Conservation (phyloP, 345 rosid species). For the Pelargonium nanum region DNA sequence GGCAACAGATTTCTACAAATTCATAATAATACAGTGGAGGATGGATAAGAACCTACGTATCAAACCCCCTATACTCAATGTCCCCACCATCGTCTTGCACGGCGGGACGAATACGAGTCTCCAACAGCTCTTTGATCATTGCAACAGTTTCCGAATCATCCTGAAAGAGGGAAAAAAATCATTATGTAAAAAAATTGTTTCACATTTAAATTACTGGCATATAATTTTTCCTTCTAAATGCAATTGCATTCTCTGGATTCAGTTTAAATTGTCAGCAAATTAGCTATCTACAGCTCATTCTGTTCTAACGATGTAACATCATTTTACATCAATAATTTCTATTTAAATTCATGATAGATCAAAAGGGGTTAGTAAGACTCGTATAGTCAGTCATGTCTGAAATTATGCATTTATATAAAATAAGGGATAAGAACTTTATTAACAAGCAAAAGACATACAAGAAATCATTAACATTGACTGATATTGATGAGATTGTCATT, state of each 20-base stretch:
- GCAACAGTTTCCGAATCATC: conserved; percentile 97
- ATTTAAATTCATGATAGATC: background rate
- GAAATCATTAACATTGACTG: too few species aligned
- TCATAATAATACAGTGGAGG: background rate
- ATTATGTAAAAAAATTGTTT: background rate
- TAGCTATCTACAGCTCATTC: too few species aligned
- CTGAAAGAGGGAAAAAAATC: conserved; percentile 25
- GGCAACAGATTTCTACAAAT: background rate
- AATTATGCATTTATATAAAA: too few species aligned
- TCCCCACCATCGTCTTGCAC: conserved; percentile 99
- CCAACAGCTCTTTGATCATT: conserved; percentile 93
- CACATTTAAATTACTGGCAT: background rate
- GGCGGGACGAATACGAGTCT: conserved; percentile 93
- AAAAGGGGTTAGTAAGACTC: background rate
- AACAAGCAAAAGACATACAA: too few species aligned
- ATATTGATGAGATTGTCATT: background rate
- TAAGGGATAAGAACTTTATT: too few species aligned
- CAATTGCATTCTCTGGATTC: background rate
- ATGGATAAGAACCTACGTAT: conserved; percentile 40
- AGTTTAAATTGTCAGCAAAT: background rate
- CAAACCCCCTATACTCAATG: conserved; percentile 79
- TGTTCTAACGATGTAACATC: too few species aligned
- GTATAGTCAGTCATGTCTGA: background rate
- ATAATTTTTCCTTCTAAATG: background rate
- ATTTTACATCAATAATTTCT: background rate